Evolutionary conservation across 2,329 filamentous ascomycete genomes (phyloP), one percentile per base, ranked within the genome.

Genomic region (Cylindrodendrum hubeiense): DNA sequence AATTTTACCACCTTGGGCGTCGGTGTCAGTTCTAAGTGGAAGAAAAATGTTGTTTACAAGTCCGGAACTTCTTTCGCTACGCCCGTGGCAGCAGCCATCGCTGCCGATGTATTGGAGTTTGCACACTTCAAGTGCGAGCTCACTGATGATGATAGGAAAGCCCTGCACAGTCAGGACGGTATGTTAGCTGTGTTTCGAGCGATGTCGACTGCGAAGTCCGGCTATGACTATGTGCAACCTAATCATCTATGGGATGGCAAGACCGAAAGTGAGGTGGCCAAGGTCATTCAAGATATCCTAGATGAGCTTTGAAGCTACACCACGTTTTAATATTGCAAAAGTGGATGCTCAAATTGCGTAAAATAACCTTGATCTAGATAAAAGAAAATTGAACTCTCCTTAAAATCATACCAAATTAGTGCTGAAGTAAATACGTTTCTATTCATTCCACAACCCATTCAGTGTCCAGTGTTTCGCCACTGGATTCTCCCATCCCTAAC

Each of bases 51-150:
- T 3, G 53, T 67, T 26, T 60, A 34, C 33, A 60, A 34, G 26
- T 55, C 60, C 3, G 67, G 67, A 2, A 64, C 68, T 1, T 71
- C 68, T 19, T 53, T 68, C 22, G 68, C 68, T 5, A 60, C 54
- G 19, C 55, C 67, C 2, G 59, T 71, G 2, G 67, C 67, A 10
- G 67, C 59, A n/a, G 68, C 61, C 4, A 26, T 71, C 26, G 59
- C 57, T 12, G 67, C 60, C 7, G 30, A 26, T 17, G 22, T 65
- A 9, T 41, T 67, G 52, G 34, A 47, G 28, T 43, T 63, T 46
- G 28, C 43, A 1, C 4, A 47, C 5, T 22, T 22, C 21, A 41
- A 17, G 2, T 34, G 37, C 10, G n/a, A 26, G 4, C n/a, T 56
- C 6, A 19, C 9, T 5, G 9, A 22, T 13, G 9, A 21, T 5